Conservation (phyloP, 2,329 filamentous ascomycete genomes). For the Aspergillus bombycis region DNA sequence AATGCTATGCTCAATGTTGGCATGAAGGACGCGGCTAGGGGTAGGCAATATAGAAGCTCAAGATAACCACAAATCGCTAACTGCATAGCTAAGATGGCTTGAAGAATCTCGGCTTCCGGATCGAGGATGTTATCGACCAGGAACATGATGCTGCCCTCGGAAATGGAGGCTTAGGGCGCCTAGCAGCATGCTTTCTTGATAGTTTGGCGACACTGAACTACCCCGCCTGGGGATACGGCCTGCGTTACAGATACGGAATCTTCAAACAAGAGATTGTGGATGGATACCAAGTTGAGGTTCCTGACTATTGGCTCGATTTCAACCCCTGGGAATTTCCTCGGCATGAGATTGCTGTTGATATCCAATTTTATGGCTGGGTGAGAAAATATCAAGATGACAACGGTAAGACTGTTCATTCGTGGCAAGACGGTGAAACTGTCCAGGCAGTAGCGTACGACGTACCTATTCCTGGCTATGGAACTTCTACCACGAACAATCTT, state of each 20-base stretch:
- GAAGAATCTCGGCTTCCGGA: conserved; percentile 86
- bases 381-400: conserved; percentile 72
- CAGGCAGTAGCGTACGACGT: conserved; percentile 93
- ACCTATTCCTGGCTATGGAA: conserved; percentile 86
- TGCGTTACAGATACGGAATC: conserved; percentile 94
- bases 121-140: conserved; percentile 92
- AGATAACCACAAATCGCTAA: conserved; percentile 20
- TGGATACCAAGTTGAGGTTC: conserved; percentile 96
- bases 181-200: conserved; percentile 96
- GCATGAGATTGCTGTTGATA: conserved; percentile 92
- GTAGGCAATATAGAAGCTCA: conserved; percentile 52
- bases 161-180: conserved; percentile 90
- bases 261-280: conserved; percentile 99
- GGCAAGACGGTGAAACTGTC: conserved; percentile 93
- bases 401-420: conserved; percentile 74
- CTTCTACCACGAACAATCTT: conserved; percentile 91
- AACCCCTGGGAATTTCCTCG: conserved; percentile 99
- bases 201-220: conserved; percentile 93
- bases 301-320: conserved; percentile 99
- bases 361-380: conserved; percentile 93
- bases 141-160: conserved; percentile 96
- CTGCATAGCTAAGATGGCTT: conserved; percentile 68
- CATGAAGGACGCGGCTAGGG: conserved; percentile 79
- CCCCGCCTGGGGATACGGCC: conserved; percentile 94
- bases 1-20: conserved; percentile 98